These are phyloP conservation scores for Iberis amara DNA, from an alignment of 441 rosid genomes.

Conservation along the genomic window DNA sequence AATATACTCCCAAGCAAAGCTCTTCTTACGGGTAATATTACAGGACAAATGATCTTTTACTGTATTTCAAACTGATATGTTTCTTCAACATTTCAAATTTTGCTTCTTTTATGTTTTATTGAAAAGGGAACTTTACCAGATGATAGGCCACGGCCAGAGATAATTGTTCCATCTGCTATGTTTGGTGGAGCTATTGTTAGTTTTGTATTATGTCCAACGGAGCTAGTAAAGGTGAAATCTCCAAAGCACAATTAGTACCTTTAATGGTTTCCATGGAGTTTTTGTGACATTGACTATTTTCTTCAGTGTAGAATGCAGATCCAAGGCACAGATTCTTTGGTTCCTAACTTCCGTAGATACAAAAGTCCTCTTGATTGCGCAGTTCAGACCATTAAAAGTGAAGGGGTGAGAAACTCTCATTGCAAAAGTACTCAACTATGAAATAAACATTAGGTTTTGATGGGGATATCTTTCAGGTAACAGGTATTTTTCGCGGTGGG, in stretches of 20 bases:
- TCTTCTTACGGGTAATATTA: not conserved
- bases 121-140: conserved; percentile 51
- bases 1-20: conserved; percentile 63
- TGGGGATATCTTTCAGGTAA: conserved; percentile 51
- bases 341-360: conserved; percentile 59
- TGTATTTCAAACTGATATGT: not conserved
- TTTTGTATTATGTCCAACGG: conserved; percentile 78
- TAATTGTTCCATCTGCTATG: conserved; percentile 85
- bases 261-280: conserved; percentile 27
- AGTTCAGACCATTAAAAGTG: conserved; percentile 56
- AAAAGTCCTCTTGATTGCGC: conserved; percentile 73
- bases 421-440: not conserved
- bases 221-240: conserved; percentile 65
- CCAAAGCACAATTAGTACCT: conserved; percentile 1
- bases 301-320: conserved; percentile 96
- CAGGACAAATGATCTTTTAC: not conserved
- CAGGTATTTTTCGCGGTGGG: conserved; percentile 82
- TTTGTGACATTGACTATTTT: conserved; percentile 34
- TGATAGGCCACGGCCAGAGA: conserved; percentile 46
- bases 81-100: not conserved
- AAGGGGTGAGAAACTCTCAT: conserved; percentile 66
- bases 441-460: conserved; percentile 31
- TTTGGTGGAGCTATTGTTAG: conserved; percentile 85
- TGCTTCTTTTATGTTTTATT: conserved; percentile 12
- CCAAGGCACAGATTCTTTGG: conserved; percentile 73